These are phyloP conservation scores for Pisolithus thermaeus DNA, from an alignment of 1,284 basidiomycete species.

Conservation along the genomic window DNA sequence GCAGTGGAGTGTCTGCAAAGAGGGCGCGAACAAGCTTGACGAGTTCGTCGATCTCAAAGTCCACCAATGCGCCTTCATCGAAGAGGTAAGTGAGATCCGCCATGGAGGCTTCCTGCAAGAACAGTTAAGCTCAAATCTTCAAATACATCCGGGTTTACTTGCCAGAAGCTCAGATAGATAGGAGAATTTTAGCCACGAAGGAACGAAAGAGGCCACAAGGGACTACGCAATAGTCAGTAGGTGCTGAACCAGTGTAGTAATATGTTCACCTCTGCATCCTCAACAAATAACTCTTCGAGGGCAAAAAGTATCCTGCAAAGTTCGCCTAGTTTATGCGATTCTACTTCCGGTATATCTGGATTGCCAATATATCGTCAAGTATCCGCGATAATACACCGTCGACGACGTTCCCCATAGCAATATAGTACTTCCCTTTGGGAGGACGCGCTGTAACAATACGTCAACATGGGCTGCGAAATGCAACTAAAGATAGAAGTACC, in stretches of 20 bases:
- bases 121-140: slow-evolving; percentile 1
- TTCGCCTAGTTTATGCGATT: slow-evolving; percentile 80
- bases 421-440: slow-evolving; percentile 63
- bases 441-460: slow-evolving; percentile 38
- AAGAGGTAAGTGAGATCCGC: slow-evolving; percentile 92
- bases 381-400: slow-evolving; percentile 69
- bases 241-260: neutral
- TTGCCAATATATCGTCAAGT: slow-evolving; percentile 68
- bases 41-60: slow-evolving; percentile 85
- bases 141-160: slow-evolving; percentile 25
- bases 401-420: slow-evolving; percentile 68
- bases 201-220: slow-evolving; percentile 70
- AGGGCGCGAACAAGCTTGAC: slow-evolving; percentile 78
- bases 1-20: slow-evolving; percentile 85
- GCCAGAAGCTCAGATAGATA: slow-evolving; percentile 89
- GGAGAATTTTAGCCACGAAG: slow-evolving; percentile 92
- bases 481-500: slow-evolving; percentile 39
- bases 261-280: slow-evolving; percentile 48
- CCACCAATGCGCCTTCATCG: slow-evolving; percentile 85
- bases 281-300: slow-evolving; percentile 77
- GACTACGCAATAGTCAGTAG: slow-evolving; percentile 34
- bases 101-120: slow-evolving; percentile 78
- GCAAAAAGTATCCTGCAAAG: slow-evolving; percentile 76
- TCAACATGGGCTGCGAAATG: neutral
- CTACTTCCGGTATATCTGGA: slow-evolving; percentile 90